phyloP scores from a whole-genome alignment of 2,329 filamentous ascomycete species.

The Paracamarosporium sp. region DNA sequence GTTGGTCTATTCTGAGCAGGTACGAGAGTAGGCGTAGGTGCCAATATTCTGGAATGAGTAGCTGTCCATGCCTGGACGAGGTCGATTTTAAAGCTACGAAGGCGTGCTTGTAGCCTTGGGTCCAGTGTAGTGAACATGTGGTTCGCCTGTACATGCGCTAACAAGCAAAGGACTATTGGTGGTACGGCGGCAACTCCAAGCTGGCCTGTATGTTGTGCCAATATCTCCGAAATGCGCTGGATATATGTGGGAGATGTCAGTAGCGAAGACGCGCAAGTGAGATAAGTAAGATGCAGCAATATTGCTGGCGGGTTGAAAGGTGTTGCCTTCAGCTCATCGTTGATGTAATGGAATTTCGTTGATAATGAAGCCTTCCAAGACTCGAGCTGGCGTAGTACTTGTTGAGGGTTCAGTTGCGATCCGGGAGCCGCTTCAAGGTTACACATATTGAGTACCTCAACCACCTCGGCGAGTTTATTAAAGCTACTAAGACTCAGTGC shows the following conservation, averaged over 20 bases:
- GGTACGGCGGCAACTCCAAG: constrained; percentile 35
- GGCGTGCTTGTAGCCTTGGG: constrained; percentile 19
- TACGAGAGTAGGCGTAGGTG: constrained; percentile 1
- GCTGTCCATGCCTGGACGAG: constrained; percentile 20
- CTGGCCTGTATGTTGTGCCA: constrained; percentile 31
- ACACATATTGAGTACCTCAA: constrained; percentile 28
- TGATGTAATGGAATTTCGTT: constrained; percentile 28
- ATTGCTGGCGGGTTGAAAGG: constrained; percentile 33
- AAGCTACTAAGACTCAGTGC: constrained; percentile 60
- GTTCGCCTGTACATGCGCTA: constrained; percentile 27
- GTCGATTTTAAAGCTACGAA: constrained; percentile 25
- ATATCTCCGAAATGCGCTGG: constrained; percentile 24
- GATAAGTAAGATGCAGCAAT: constrained; percentile 36
- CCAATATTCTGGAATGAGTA: constrained; percentile 1
- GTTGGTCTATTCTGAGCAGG: constrained; percentile 4
- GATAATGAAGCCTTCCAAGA: constrained; percentile 45
- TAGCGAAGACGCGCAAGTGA: constrained; percentile 28
- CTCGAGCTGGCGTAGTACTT: constrained; percentile 42
- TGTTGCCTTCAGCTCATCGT: constrained; percentile 15
- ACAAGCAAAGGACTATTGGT: constrained; percentile 32
- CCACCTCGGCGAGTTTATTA: constrained; percentile 54
- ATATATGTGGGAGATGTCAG: constrained; percentile 27
- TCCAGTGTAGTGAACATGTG: constrained; percentile 19
- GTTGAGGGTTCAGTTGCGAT: constrained; percentile 36
- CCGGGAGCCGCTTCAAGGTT: constrained; percentile 15